Percentiles rank a stretch among this genome's conserved stretches.
Conservation (phyloP, 352 stramenopile genomes). For the Globisporangium solare region DNA sequence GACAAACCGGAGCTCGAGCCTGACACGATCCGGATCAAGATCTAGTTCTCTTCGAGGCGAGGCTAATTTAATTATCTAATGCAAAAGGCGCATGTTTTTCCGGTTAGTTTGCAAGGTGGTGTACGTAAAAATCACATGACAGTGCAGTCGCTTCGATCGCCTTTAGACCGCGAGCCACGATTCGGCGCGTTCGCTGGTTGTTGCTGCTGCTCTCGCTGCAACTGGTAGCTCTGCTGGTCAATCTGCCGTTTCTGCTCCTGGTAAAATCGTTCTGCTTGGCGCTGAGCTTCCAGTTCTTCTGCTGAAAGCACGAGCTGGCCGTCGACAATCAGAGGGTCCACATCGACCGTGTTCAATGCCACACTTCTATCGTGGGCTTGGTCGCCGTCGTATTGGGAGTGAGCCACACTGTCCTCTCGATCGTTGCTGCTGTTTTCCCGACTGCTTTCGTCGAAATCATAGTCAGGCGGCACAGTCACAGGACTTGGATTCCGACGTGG, state of each 20-base stretch:
- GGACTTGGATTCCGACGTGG: slow-evolving; percentile 20
- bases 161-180: slow-evolving; percentile 2
- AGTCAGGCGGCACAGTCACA: neutral
- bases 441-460: neutral
- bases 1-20: slow-evolving; percentile 57
- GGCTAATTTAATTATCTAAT: slow-evolving; percentile 20
- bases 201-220: slow-evolving; percentile 24
- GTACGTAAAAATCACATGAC: slow-evolving; percentile 31
- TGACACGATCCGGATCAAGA: slow-evolving; percentile 56
- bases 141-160: slow-evolving; percentile 35
- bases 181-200: slow-evolving; percentile 11
- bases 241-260: slow-evolving; percentile 59
- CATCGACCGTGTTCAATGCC: slow-evolving; percentile 29
- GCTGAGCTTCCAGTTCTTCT: slow-evolving; percentile 66
- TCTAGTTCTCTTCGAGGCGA: slow-evolving; percentile 21
- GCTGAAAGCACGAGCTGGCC: slow-evolving; percentile 56
- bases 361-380: slow-evolving; percentile 2
- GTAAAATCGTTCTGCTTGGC: slow-evolving; percentile 63
- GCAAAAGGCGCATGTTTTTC: neutral
- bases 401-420: neutral
- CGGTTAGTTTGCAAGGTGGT: neutral
- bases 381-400: too few species aligned
- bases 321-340: slow-evolving; percentile 36
- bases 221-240: slow-evolving; percentile 36
- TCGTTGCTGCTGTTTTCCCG: slow-evolving; percentile 3